These are phyloP conservation scores for Triticum urartu DNA, from an alignment of 176 grass and related monocot genomes.

Conservation along the genomic window DNA sequence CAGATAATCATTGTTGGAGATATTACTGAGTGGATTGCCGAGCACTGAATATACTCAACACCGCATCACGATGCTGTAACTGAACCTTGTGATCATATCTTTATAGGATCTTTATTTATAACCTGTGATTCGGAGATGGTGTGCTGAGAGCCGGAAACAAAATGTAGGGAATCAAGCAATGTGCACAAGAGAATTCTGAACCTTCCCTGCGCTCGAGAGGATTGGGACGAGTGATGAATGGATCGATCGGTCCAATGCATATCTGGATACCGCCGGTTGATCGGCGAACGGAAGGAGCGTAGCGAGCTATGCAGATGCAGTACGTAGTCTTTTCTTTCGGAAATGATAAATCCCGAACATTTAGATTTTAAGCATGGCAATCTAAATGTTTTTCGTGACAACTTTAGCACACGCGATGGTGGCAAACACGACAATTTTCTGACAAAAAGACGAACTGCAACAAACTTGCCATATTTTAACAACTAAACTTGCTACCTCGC, in stretches of 20 bases:
- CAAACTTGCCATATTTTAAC: no score
- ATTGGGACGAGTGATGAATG: background rate
- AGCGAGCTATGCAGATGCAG: no score
- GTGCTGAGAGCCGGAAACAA: background rate
- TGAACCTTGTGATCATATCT: background rate
- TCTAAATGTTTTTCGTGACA: no score
- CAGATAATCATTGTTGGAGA: background rate
- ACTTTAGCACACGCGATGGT: no score
- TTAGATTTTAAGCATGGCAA: no score
- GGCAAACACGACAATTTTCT: no score
- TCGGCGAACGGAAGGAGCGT: background rate
- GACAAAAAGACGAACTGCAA: no score
- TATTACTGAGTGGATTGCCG: background rate
- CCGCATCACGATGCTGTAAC: background rate
- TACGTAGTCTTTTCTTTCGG: no score
- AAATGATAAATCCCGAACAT: no score
- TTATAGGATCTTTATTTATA: background rate
- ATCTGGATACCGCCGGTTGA: background rate
- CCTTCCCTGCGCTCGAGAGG: background rate
- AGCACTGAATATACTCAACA: background rate
- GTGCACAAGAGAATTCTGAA: background rate
- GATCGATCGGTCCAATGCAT: background rate
- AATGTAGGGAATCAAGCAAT: background rate
- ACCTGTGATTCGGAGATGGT: background rate
- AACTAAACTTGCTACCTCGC: no score